A percentile compares a stretch with the other conserved stretches of the same genome.
Evolutionary conservation across 306 rosid genomes (phyloP).

Genomic region (Cucurbita moschata): DNA sequence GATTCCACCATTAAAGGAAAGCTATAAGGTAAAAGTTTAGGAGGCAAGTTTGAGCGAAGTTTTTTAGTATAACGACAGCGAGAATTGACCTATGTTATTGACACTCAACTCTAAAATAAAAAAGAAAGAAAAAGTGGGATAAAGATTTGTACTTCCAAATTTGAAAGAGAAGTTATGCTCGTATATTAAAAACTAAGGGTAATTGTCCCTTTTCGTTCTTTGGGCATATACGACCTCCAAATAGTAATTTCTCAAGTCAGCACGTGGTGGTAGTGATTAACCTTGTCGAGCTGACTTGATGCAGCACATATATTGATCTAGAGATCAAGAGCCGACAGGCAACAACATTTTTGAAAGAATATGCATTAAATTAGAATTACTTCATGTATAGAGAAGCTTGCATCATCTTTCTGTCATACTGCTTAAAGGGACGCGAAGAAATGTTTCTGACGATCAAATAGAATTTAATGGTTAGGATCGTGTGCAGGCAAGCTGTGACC

Average conservation of each 20-base stretch:
- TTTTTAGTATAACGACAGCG: not conserved
- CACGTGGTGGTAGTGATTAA: not conserved
- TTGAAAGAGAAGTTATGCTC: not conserved
- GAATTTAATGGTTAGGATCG: not conserved
- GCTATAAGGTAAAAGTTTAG: no score
- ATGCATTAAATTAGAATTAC: not conserved
- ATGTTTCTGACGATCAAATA: not conserved
- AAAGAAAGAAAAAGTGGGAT: not conserved
- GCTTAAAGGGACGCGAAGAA: not conserved
- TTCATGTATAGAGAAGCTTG: not conserved
- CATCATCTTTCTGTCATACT: not conserved
- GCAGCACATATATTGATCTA: not conserved
- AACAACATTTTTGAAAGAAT: not conserved
- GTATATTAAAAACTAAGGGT: not conserved
- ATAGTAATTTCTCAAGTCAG: not conserved
- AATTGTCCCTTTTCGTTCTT: not conserved
- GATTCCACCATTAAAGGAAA: not conserved
- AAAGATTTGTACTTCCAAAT: not conserved
- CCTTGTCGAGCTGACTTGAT: not conserved
- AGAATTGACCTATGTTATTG: no score
- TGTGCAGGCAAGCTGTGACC: not conserved
- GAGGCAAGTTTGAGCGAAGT: not conserved
- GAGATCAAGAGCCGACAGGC: not conserved
- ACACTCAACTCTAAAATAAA: not conserved
- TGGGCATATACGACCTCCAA: not conserved